phyloP scores from a whole-genome alignment of 2,329 filamentous ascomycete species.

The Pezicula carpinea region DNA sequence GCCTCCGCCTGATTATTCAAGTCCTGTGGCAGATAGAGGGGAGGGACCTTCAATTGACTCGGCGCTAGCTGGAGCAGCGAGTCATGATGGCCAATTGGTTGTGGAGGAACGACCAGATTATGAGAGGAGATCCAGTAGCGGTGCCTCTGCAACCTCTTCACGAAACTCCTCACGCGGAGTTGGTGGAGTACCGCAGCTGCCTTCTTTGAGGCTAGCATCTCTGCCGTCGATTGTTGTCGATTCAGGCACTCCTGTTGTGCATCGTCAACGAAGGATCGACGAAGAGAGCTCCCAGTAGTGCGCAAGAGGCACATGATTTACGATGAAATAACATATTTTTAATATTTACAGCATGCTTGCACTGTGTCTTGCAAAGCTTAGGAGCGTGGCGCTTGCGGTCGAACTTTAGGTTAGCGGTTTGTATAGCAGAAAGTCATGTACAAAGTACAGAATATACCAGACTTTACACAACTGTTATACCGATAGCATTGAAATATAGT shows the following conservation, averaged over 20 bases:
- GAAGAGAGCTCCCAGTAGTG: neutral
- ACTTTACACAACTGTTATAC: too few relatives aligned
- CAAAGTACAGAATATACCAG: too few relatives aligned
- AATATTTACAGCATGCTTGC: too few relatives aligned
- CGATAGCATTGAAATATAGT: too few relatives aligned
- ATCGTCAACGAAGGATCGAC: neutral
- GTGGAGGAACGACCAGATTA: neutral
- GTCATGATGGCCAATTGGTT: slow-evolving; percentile 10
- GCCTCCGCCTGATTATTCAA: slow-evolving; percentile 26
- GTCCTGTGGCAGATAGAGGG: slow-evolving; percentile 17
- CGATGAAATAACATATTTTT: neutral
- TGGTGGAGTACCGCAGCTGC: slow-evolving; percentile 42
- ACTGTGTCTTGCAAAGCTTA: too few relatives aligned
- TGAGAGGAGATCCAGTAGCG: slow-evolving; percentile 13
- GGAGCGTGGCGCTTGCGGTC: too few relatives aligned
- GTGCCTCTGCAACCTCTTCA: slow-evolving; percentile 3
- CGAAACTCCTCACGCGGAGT: slow-evolving; percentile 27
- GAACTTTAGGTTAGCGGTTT: too few relatives aligned
- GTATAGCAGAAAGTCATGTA: too few relatives aligned
- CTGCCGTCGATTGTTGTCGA: slow-evolving; percentile 57
- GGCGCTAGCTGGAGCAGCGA: neutral
- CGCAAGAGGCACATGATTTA: neutral
- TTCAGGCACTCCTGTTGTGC: slow-evolving; percentile 19
- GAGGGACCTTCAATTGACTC: slow-evolving; percentile 9
- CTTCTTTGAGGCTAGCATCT: slow-evolving; percentile 43